A percentile compares a stretch with the other conserved stretches of the same genome.
Conservation (phyloP, 176 grass and related monocot species). For the Triticum turgidum region DNA sequence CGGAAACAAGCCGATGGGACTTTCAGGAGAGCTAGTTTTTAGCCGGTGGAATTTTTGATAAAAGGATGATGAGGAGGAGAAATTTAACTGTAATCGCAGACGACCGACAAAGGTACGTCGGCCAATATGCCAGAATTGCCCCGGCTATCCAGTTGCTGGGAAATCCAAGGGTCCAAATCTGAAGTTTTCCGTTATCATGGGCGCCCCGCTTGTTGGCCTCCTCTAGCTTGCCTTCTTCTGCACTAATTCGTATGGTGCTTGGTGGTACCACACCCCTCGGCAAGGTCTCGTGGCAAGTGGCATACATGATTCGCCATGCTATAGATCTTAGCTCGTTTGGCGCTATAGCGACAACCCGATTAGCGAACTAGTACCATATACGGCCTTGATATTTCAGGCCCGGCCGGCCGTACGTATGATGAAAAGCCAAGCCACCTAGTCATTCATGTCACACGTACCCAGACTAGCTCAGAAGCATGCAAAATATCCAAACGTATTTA, state of each 20-base stretch:
- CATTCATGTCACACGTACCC: background rate
- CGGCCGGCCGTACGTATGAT: background rate
- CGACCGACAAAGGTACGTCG: background rate
- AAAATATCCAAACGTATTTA: background rate
- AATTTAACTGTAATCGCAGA: background rate
- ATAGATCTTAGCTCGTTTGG: conserved; percentile 33
- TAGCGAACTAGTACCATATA: background rate
- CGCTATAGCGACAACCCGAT: conserved; percentile 33
- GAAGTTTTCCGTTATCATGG: background rate
- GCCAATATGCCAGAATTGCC: background rate
- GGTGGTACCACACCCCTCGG: conserved; percentile 34
- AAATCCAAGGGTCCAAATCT: background rate
- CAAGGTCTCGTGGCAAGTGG: conserved; percentile 43
- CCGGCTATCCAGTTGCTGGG: background rate
- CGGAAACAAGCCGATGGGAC: too few species aligned
- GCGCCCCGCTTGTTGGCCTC: background rate
- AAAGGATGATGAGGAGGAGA: too few species aligned
- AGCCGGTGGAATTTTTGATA: too few species aligned
- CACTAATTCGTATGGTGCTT: background rate
- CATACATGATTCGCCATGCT: conserved; percentile 27
- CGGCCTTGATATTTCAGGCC: conserved; percentile 27
- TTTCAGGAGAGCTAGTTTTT: too few species aligned
- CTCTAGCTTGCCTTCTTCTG: background rate
- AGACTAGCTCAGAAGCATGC: background rate
- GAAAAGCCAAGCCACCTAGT: background rate